Evolutionary conservation across 2,329 filamentous ascomycete genomes (phyloP), one percentile per base, ranked within the genome.

Genomic region (Alternaria brassicae): DNA sequence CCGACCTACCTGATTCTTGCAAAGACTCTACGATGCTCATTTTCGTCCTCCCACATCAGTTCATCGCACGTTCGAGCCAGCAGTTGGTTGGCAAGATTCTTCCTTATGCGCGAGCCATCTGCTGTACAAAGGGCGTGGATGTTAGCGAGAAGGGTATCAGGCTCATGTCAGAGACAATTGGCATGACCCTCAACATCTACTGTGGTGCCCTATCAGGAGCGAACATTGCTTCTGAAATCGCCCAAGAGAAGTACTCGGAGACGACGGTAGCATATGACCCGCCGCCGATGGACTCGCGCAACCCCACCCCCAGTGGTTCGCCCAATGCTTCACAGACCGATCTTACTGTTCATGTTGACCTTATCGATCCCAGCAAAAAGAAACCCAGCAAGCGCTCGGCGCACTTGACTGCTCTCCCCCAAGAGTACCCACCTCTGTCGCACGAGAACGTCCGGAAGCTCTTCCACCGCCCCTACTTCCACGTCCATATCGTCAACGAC

Each of bases 101-200:
- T 28, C 95, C 95, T 6, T 98, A 89, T 72, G 94, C 95, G 25
- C 88, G 96, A 63, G 95, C 93, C 59, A 93, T 99, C 74, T 96
- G 92, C 76, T 99, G 95, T 80, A 97, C 98, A 82, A 99, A 99
- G 84, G 95, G 95, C 69, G 93, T 99, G 62, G 91, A 96, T 69
- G 95, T 99, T 32, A 89, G 91, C 4, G 91, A 94, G 72, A 88
- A 91, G 50, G 92, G 91, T 55, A 89, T 98, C 69, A 89, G 89
- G 71, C 86, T 99, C 54, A 97, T 99, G 82, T 96, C 91, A 54
- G 95, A 99, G 81, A 92, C 90, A 78, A 99, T 99, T 74, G 93
- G 93, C 57, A 88, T 92, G 77, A 89, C 90, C 28, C 85, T 99
- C 19, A 92, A 91, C 62, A 99, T 99, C 77, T 99, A 99, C 83